Base-by-base conservation (phyloP, 179 eudicot genomes). In the Drosera spatulata region DNA sequence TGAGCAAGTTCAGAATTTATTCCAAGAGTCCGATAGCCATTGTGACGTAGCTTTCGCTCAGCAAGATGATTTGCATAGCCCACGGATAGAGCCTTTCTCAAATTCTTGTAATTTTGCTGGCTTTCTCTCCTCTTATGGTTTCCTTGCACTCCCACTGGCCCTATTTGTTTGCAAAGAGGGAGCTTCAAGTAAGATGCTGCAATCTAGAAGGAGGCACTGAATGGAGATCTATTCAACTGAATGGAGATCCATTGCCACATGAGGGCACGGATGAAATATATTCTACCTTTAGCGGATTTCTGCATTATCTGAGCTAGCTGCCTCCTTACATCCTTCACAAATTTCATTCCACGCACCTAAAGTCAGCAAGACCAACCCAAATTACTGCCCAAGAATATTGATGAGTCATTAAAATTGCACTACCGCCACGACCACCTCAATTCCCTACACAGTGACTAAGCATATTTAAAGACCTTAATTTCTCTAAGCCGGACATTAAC, bases 31-130 rank as follows among this genome's bases (percentile, higher is more conserved):
- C 75, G 69, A 66, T 85, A 94, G 39, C 99, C 99, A 82, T 94
- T 90, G 66, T 90, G 99, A 48, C 88, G 94, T 49, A 90, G 49
- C 91, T 75, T 85, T 64, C 99, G 72, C 79, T 94, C 99, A 52
- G 91, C 94, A 51, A 94, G 97, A 76, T 94, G 97, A 74, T 80
- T 85, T 56, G 88, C 99, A 80, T 85, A 90, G 14, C 97, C 99
- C 39, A 75, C 79, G 61, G 88, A 82, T 54, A 94, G 73, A 63
- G 97, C 83, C 72, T 81, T 90, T 77, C 99, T 83, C 76, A 94
- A 76, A 67, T 80, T 80, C 75, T 61, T 78, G 68, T 94, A 90
- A 40, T 74, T 79, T 11, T 67, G 67, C 66, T 61, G 80, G 33
- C 33, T 44, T 69, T 73, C 64, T 81, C 84, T 73, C 76, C 81